Evolutionary conservation across 2,329 filamentous ascomycete genomes (phyloP).

Genomic region (Ascochyta rabiei): DNA sequence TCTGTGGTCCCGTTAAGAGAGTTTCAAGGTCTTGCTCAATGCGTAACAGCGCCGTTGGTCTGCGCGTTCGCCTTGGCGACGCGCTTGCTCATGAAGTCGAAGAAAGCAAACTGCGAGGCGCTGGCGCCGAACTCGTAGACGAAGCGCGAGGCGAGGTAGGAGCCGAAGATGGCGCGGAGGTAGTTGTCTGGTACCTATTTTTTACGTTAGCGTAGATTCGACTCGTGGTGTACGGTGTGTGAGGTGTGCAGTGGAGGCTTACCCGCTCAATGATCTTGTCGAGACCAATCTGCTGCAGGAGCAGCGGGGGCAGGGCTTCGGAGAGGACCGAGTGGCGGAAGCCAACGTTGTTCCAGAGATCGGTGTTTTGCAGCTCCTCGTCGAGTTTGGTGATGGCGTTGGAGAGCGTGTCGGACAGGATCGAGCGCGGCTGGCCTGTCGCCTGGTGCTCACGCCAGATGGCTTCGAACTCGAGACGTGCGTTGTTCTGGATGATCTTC

Average conservation of each 20-base stretch:
- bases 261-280: conserved; percentile 84
- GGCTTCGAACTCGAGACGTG: conserved; percentile 92
- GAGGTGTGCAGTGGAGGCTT: conserved; percentile 39
- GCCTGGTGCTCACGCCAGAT: conserved; percentile 94
- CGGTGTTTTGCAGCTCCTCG: conserved; percentile 91
- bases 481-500: conserved; percentile 87
- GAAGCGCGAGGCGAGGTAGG: conserved; percentile 91
- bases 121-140: conserved; percentile 94
- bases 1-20: too few relatives aligned
- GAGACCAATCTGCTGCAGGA: conserved; percentile 88
- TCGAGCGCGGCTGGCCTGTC: conserved; percentile 78
- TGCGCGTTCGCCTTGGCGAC: conserved; percentile 45
- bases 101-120: conserved; percentile 97
- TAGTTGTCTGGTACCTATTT: conserved; percentile 83
- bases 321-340: conserved; percentile 78
- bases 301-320: conserved; percentile 83
- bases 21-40: too few relatives aligned
- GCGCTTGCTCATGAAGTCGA: conserved; percentile 74
- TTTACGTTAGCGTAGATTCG: conserved; percentile 24
- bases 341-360: conserved; percentile 83
- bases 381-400: conserved; percentile 94
- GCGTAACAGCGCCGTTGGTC: neutral
- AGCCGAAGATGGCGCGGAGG: conserved; percentile 92
- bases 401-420: conserved; percentile 90
- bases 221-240: neutral